Evolutionary conservation across 805 yeast species (phyloP), one percentile per base, ranked within the genome.

Genomic region (Wickerhamomyces mucosus): DNA sequence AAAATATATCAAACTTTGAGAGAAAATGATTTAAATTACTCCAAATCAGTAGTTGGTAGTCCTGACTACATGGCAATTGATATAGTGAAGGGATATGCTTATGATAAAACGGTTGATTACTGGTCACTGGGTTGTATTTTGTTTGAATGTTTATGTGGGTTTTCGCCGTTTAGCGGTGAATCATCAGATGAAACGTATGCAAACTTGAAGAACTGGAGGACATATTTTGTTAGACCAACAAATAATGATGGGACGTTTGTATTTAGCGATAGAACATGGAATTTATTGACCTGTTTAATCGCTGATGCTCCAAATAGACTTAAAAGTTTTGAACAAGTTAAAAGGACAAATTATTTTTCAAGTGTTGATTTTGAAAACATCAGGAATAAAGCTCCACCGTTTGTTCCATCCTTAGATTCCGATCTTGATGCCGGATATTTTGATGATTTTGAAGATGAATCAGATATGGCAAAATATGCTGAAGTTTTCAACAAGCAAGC

Each of bases 21-120:
- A 43, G 79, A 75, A 37, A 51, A 54, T 6, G 95, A 86, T 46
- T 69, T 83, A 37, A 85, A 82, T 46, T 79, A 81, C 49, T 97
- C 99, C 13, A 83, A 84, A 47, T 85, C 96, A 2, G 84, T 89
- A 45, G 99, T 92, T 12, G 99, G 99, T 1, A 82, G 95, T 5
- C 99, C 99, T 2, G 99, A 92, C 57, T 92, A 92, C 53, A 92
- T 92, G 99, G 98, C 99, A 2, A 66, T 92, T 31, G 99, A 92
- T 56, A 97, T 92, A 10, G 70, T 92, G 33, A 50, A 45, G 28
- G 98, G 98, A 7, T 81, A 80, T 50, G 75, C 78, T 36, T 92
- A 92, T 56, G 96, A 92, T 53, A 88, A 79, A 54, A 89, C 98
- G 12, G 94, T 94, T 36, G 99, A 92, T 62, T 92, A 92, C 56